Conservation (phyloP, 2,329 filamentous ascomycete genomes). For the Stemphylium lycopersici region DNA sequence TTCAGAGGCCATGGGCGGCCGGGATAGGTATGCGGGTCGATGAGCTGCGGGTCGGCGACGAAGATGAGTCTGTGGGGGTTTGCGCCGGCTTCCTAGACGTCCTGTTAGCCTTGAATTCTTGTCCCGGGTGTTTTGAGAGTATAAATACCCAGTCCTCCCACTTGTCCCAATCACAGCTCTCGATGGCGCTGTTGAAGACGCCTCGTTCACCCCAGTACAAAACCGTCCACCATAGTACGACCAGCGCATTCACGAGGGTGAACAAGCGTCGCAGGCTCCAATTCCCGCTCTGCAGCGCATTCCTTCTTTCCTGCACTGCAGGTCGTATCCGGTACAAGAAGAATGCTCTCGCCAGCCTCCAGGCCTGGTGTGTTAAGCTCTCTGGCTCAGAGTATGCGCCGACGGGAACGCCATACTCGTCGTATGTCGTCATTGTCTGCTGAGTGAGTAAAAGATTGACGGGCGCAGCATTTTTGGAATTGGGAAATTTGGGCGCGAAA, state of each 20-base stretch:
- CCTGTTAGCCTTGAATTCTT: slow-evolving; percentile 17
- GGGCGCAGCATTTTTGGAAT: slow-evolving; percentile 39
- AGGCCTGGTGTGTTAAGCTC: slow-evolving; percentile 40
- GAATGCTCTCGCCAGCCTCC: slow-evolving; percentile 39
- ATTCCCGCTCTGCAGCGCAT: slow-evolving; percentile 19
- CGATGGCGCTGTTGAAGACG: slow-evolving; percentile 73
- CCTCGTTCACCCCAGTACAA: slow-evolving; percentile 86
- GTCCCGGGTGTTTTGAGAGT: background rate
- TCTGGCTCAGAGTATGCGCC: slow-evolving; percentile 47
- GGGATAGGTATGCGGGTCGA: slow-evolving; percentile 94
- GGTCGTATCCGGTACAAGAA: slow-evolving; percentile 39
- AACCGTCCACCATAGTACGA: slow-evolving; percentile 75
- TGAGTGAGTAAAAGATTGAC: slow-evolving; percentile 10
- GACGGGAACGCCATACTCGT: slow-evolving; percentile 49
- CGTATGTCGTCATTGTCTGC: slow-evolving; percentile 46
- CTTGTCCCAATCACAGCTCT: slow-evolving; percentile 76
- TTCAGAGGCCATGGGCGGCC: slow-evolving; percentile 78
- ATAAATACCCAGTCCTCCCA: slow-evolving; percentile 88
- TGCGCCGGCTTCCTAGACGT: slow-evolving; percentile 71
- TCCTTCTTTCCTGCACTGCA: slow-evolving; percentile 19
- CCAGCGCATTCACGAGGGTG: slow-evolving; percentile 57
- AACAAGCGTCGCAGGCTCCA: slow-evolving; percentile 36
- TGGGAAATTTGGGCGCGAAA: slow-evolving; percentile 3
- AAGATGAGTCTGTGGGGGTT: slow-evolving; percentile 84
- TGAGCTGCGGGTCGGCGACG: slow-evolving; percentile 88